Evolutionary conservation across 345 rosid species (phyloP).

Genomic region (Euphorbia lathyris): DNA sequence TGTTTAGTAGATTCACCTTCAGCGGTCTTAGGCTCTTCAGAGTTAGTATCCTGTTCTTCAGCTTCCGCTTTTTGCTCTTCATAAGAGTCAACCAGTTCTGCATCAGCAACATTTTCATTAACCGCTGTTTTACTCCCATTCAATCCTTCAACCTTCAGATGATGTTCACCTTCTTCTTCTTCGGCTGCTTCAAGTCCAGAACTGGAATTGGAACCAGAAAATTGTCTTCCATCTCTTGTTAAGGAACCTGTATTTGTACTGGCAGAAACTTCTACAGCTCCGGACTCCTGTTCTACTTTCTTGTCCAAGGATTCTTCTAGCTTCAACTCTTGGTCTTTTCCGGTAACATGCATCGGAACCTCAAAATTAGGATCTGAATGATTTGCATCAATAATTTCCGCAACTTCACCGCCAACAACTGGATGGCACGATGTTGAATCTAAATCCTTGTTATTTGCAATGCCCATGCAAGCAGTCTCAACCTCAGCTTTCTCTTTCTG

Average conservation of each 20-base stretch:
- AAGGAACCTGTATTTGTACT: too few relatives aligned
- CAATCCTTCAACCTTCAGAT: constrained; percentile 8
- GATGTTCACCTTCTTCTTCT: constrained; percentile 8
- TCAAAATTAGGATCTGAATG: constrained; percentile 1
- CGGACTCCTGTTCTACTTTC: constrained; percentile 11
- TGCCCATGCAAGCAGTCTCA: constrained; percentile 11
- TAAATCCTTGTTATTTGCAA: constrained; percentile 11
- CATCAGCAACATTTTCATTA: constrained; percentile 28
- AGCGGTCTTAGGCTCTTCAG: constrained; percentile 21
- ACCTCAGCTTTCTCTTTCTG: constrained; percentile 15
- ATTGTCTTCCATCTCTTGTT: constrained; percentile 12
- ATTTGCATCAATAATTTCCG: constrained; percentile 1
- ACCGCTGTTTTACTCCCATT: constrained; percentile 14
- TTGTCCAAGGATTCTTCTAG: constrained; percentile 10
- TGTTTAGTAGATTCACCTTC: constrained; percentile 26
- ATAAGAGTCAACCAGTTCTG: constrained; percentile 29
- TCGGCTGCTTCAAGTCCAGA: constrained; percentile 5
- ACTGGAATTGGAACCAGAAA: constrained; percentile 1
- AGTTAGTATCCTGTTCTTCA: constrained; percentile 34
- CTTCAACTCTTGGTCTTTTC: constrained; percentile 22
- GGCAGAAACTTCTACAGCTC: too few relatives aligned
- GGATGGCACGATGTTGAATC: constrained; percentile 12
- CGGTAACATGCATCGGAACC: background rate
- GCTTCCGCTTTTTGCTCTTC: constrained; percentile 39
- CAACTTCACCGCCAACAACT: constrained; percentile 16